A percentile compares a stretch with the other conserved stretches of the same genome.
Conservation (phyloP, 495 filamentous ascomycete species). For the Pseudomonodictys pantanalensis region DNA sequence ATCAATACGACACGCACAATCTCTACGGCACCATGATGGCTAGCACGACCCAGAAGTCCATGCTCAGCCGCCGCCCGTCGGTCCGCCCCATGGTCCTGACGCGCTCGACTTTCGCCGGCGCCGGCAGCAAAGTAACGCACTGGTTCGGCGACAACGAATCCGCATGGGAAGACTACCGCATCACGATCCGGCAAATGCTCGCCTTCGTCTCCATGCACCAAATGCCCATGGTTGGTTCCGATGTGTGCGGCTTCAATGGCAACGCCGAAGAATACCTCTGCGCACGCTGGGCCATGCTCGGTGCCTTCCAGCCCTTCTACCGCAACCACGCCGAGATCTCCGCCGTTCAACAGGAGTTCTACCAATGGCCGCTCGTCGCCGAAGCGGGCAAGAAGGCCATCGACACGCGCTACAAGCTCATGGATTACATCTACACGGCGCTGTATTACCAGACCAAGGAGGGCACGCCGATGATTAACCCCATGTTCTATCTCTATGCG, state of each 20-base stretch:
- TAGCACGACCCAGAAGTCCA: slow-evolving; percentile 59
- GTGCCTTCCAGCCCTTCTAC: slow-evolving; percentile 80
- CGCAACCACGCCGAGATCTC: slow-evolving; percentile 67
- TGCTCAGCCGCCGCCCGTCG: slow-evolving; percentile 65
- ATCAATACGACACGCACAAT: slow-evolving; percentile 85
- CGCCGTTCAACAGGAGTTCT: slow-evolving; percentile 67
- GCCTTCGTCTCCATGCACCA: slow-evolving; percentile 79
- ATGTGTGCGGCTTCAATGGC: slow-evolving; percentile 74
- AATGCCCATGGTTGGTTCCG: slow-evolving; percentile 78
- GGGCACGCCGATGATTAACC: slow-evolving; percentile 66
- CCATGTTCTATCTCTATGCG: slow-evolving; percentile 72
- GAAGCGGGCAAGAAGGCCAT: slow-evolving; percentile 68
- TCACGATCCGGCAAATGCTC: slow-evolving; percentile 66
- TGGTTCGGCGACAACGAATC: slow-evolving; percentile 86
- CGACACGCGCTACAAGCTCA: slow-evolving; percentile 67
- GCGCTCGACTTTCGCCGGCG: slow-evolving; percentile 77
- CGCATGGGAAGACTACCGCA: slow-evolving; percentile 69
- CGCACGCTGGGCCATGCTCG: slow-evolving; percentile 75
- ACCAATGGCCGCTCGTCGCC: slow-evolving; percentile 63
- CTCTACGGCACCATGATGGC: slow-evolving; percentile 86
- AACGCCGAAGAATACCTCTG: slow-evolving; percentile 75
- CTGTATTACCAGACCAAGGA: slow-evolving; percentile 60
- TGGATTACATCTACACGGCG: slow-evolving; percentile 82
- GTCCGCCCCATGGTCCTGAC: slow-evolving; percentile 77
- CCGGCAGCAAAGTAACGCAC: slow-evolving; percentile 72